Evolutionary conservation across 306 rosid genomes (phyloP).

Genomic region (Dicorynia guianensis): DNA sequence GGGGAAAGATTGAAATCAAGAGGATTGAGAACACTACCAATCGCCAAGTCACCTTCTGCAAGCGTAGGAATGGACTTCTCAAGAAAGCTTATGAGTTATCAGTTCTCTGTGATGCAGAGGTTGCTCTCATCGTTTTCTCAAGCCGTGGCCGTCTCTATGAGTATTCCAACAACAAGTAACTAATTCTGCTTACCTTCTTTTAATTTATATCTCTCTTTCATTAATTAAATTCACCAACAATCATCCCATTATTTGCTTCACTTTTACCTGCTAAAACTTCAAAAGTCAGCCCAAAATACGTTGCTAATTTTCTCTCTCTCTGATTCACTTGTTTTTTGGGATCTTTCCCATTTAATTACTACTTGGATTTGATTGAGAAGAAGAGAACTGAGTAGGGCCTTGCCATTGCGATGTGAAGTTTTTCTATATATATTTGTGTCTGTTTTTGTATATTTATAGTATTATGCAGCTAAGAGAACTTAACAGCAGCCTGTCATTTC

Average conservation of each 20-base stretch:
- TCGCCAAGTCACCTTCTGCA: constrained; percentile 92
- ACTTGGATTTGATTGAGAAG: too few species aligned
- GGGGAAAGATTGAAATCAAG: constrained; percentile 96
- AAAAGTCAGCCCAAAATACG: background rate
- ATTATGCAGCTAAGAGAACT: background rate
- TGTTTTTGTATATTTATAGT: background rate
- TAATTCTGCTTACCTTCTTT: background rate
- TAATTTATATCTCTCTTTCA: background rate
- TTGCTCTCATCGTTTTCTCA: constrained; percentile 91
- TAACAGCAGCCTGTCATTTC: background rate
- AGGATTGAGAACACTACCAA: constrained; percentile 93
- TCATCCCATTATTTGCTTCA: too few species aligned
- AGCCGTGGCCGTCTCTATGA: constrained; percentile 92
- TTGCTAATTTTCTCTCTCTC: background rate
- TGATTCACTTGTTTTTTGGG: background rate
- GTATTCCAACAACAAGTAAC: constrained; percentile 83
- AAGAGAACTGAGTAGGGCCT: too few species aligned
- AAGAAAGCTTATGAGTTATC: constrained; percentile 95
- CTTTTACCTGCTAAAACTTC: background rate
- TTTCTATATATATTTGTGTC: background rate
- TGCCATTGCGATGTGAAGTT: background rate
- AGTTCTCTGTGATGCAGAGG: constrained; percentile 94
- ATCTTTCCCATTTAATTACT: too few species aligned
- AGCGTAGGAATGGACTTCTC: constrained; percentile 88
- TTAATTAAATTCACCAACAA: background rate